Evolutionary conservation across 495 filamentous ascomycete species (phyloP), one percentile per base, ranked within the genome.

Genomic region (Podospora sp.): DNA sequence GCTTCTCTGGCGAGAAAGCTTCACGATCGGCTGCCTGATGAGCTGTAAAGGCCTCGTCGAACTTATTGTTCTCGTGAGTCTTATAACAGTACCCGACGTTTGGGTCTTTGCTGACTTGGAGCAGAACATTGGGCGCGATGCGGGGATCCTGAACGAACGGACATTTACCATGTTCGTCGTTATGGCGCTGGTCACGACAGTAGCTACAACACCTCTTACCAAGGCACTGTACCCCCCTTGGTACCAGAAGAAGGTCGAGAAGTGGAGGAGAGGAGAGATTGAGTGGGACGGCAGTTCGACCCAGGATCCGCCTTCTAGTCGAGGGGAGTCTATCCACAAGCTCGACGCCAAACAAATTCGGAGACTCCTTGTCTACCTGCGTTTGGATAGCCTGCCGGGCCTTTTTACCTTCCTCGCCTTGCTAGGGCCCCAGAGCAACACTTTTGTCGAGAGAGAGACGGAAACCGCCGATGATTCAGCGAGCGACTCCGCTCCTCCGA

Each of bases 151-250:
- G 29, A 94, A 91, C 59, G 84, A 85, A 25, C 86, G 88, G 27
- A 97, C 95, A 0, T 99, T 99, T 75, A 99, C 94, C 35, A 97
- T 99, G 65, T 99, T 99, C 63, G 95, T 99, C n/a, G 92, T 97
- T 68, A 97, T 98, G 86, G 94, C 95, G 35, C 81, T 98, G 9
- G 86, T 97, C 49, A 97, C 94, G 1, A 99, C 95, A 0, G 94
- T 99, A 63, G 82, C 89, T 2, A 97, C 95, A 0, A 97, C 94
- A 0, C 95, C 95, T 0, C 74, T 97, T 20, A 93, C 91, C 24
- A 84, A 86, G 6, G 78, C 77, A 40, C 79, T 98, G 16, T 99
- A 97, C 69, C 95, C 95, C 8, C 87, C 85, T 0, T 94, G 87
- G 89, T 97, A 97, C 72, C 93, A 95, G 75, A 87, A 89, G 81